A percentile compares a stretch with the other conserved stretches of the same genome.
Conservation (phyloP, 2,329 filamentous ascomycete species). For the Fusarium clavum region DNA sequence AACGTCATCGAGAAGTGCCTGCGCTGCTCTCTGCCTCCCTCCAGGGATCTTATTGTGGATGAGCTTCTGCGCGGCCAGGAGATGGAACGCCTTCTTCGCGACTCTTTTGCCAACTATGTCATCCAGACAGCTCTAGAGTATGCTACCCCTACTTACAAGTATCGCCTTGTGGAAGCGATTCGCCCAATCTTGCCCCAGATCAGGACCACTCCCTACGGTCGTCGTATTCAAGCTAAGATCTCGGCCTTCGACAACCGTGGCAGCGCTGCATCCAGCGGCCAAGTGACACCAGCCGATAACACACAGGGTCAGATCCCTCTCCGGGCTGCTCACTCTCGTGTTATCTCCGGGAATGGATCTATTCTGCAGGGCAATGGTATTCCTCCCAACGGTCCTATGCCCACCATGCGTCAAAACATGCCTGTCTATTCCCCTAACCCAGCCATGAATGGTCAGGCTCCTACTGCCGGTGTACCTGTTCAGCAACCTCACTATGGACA, state of each 20-base stretch:
- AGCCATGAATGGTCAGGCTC: slow-evolving; percentile 49
- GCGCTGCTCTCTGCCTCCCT: slow-evolving; percentile 80
- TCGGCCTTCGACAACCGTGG: slow-evolving; percentile 66
- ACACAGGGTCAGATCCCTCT: slow-evolving; percentile 66
- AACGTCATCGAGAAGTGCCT: slow-evolving; percentile 98
- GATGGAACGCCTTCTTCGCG: slow-evolving; percentile 88
- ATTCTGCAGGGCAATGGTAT: slow-evolving; percentile 50
- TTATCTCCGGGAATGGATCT: slow-evolving; percentile 55
- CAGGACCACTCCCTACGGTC: slow-evolving; percentile 91
- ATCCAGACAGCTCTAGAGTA: slow-evolving; percentile 96
- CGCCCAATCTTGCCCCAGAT: slow-evolving; percentile 87
- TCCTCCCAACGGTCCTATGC: slow-evolving; percentile 40
- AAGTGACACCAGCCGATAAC: slow-evolving; percentile 64
- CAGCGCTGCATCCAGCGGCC: slow-evolving; percentile 58
- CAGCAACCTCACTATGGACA: slow-evolving; percentile 49
- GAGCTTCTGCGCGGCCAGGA: slow-evolving; percentile 81
- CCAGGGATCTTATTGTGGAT: slow-evolving; percentile 83
- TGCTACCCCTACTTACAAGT: slow-evolving; percentile 77
- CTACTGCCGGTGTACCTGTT: slow-evolving; percentile 42
- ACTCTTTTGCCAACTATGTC: slow-evolving; percentile 97
- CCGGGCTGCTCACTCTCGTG: slow-evolving; percentile 58
- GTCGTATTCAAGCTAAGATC: slow-evolving; percentile 92
- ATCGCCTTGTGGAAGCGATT: slow-evolving; percentile 82
- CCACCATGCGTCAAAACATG: slow-evolving; percentile 50
- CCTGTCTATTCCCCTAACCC: slow-evolving; percentile 51